Evolutionary conservation across 192 early-diverging fungal genomes (phyloP).

Genomic region (Geranomyces variabilis): DNA sequence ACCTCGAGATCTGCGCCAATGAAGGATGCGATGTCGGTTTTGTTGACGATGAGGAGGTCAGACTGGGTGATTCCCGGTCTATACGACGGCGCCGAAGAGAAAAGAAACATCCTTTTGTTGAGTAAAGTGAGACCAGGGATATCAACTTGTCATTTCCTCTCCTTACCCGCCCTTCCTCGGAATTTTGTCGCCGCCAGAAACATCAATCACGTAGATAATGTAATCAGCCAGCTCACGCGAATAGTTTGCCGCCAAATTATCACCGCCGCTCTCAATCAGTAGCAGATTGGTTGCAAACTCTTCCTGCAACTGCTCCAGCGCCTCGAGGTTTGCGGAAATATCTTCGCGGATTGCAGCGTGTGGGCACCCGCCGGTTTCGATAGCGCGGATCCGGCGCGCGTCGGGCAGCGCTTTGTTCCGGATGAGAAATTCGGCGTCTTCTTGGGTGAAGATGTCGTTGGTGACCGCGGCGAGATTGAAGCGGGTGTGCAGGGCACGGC

Average conservation of each 20-base stretch:
- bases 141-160: too few species aligned
- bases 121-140: too few species aligned
- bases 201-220: constrained; percentile 94
- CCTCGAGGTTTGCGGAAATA: constrained; percentile 91
- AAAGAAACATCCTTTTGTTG: too few species aligned
- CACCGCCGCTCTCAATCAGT: constrained; percentile 91
- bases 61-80: constrained; percentile 93
- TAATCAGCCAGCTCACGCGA: constrained; percentile 77
- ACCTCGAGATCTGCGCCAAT: constrained; percentile 91
- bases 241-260: constrained; percentile 80
- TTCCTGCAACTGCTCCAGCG: constrained; percentile 84
- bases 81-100: neutral
- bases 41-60: constrained; percentile 94
- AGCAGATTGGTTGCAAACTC: constrained; percentile 82
- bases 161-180: constrained; percentile 87
- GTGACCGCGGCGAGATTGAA: constrained; percentile 91
- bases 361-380: constrained; percentile 96
- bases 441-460: constrained; percentile 97
- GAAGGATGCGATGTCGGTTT: constrained; percentile 88
- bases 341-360: constrained; percentile 96
- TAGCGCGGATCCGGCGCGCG: constrained; percentile 84
- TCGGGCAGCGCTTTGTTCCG: constrained; percentile 82
- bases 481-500: constrained; percentile 75
- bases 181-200: constrained; percentile 95
- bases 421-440: constrained; percentile 95